phyloP scores from a whole-genome alignment of 2,329 filamentous ascomycete species.

The Botrytis elliptica region DNA sequence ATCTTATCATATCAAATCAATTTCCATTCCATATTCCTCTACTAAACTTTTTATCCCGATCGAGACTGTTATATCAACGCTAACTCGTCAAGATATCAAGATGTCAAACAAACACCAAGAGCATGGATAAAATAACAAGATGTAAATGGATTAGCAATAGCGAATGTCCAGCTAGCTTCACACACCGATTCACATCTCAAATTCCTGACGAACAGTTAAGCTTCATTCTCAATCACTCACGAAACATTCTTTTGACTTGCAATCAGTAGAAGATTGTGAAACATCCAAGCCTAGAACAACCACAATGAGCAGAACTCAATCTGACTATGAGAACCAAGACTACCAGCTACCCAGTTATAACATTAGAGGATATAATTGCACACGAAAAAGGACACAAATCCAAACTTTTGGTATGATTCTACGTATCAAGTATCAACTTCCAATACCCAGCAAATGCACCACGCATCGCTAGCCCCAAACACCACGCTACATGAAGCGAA shows the following conservation, averaged over 20 bases:
- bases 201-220: neutral
- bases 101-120: too few relatives aligned
- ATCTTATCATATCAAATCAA: too few relatives aligned
- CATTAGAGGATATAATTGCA: accelerated
- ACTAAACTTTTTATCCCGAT: too few relatives aligned
- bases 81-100: too few relatives aligned
- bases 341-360: neutral
- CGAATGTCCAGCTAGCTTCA: too few relatives aligned
- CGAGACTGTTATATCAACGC: too few relatives aligned
- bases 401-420: neutral
- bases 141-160: too few relatives aligned
- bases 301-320: neutral
- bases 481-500: neutral
- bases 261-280: accelerated
- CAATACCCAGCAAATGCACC: neutral
- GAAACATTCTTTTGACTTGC: neutral
- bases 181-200: too few relatives aligned
- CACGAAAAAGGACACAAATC: too few relatives aligned
- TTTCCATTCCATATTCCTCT: too few relatives aligned
- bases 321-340: too few relatives aligned
- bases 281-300: neutral
- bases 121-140: too few relatives aligned
- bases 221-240: neutral
- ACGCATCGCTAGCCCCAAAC: neutral
- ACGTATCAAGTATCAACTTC: neutral